Evolutionary conservation across 2,329 filamentous ascomycete species (phyloP).

Genomic region (Lecanosticta acicola): DNA sequence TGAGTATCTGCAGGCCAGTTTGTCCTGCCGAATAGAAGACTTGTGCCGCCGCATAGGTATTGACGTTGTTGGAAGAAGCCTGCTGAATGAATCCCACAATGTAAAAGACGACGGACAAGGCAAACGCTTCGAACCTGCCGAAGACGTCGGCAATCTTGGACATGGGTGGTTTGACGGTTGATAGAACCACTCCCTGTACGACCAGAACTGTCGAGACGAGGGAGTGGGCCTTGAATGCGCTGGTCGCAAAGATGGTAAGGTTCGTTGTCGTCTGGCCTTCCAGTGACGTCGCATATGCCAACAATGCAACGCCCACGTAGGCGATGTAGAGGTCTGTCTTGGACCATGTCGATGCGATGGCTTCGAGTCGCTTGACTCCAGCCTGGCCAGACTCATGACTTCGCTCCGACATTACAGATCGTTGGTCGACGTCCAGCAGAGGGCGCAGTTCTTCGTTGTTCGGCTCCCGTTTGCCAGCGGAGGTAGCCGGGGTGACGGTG

Average conservation of each 20-base stretch:
- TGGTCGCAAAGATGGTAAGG: slow-evolving; percentile 60
- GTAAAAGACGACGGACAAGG: slow-evolving; percentile 50
- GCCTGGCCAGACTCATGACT: slow-evolving; percentile 36
- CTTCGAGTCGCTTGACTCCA: slow-evolving; percentile 46
- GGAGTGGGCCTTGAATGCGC: slow-evolving; percentile 58
- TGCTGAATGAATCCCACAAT: slow-evolving; percentile 54
- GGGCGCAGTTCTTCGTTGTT: slow-evolving; percentile 14
- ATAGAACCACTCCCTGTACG: slow-evolving; percentile 58
- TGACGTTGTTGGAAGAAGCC: slow-evolving; percentile 50
- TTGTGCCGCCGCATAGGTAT: slow-evolving; percentile 51
- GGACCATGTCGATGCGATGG: slow-evolving; percentile 47
- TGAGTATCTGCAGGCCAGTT: slow-evolving; percentile 55
- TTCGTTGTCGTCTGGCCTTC: slow-evolving; percentile 59
- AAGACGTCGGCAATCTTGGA: slow-evolving; percentile 59
- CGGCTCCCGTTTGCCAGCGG: slow-evolving; percentile 15
- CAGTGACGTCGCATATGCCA: slow-evolving; percentile 62
- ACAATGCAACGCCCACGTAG: slow-evolving; percentile 38
- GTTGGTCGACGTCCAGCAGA: slow-evolving; percentile 16
- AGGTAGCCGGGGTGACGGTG: slow-evolving; percentile 7
- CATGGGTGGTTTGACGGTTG: slow-evolving; percentile 57
- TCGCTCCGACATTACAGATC: slow-evolving; percentile 22
- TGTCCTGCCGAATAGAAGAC: slow-evolving; percentile 59
- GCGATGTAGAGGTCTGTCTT: slow-evolving; percentile 42
- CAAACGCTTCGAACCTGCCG: slow-evolving; percentile 56
- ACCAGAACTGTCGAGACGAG: slow-evolving; percentile 60